Conservation (phyloP, 805 yeast species). For the Yarrowia deformans region DNA sequence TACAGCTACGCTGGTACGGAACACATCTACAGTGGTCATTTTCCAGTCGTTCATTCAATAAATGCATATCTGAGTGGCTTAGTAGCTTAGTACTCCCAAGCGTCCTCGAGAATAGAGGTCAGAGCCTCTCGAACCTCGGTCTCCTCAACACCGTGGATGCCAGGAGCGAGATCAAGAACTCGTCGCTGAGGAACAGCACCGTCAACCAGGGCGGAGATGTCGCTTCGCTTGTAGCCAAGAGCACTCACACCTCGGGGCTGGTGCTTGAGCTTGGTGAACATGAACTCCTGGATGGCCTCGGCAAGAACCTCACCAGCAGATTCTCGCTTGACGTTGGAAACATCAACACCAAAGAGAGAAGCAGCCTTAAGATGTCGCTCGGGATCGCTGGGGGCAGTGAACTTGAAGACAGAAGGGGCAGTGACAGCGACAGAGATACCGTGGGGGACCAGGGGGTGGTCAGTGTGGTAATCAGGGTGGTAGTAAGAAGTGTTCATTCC, state of each 20-base stretch:
- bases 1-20: too few species aligned
- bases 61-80: background rate
- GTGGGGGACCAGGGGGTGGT: constrained; percentile 55
- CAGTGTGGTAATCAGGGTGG: constrained; percentile 53
- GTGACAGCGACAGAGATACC: constrained; percentile 57
- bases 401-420: constrained; percentile 55
- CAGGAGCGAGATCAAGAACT: constrained; percentile 52
- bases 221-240: constrained; percentile 50
- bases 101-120: constrained; percentile 46
- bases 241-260: constrained; percentile 52
- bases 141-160: constrained; percentile 47
- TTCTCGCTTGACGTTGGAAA: constrained; percentile 50
- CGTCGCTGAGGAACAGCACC: constrained; percentile 54
- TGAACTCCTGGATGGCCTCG: constrained; percentile 51
- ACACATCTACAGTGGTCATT: background rate
- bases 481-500: constrained; percentile 52
- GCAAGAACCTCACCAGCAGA: constrained; percentile 53
- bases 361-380: constrained; percentile 53
- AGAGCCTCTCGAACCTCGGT: constrained; percentile 47
- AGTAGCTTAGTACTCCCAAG: constrained; percentile 43
- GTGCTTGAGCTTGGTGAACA: constrained; percentile 48
- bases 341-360: constrained; percentile 51
- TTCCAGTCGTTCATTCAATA: constrained; percentile 14
- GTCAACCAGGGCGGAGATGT: constrained; percentile 51
- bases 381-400: constrained; percentile 53